Base-by-base conservation (phyloP, 179 eudicot genomes). In the Pouteria campechiana region DNA sequence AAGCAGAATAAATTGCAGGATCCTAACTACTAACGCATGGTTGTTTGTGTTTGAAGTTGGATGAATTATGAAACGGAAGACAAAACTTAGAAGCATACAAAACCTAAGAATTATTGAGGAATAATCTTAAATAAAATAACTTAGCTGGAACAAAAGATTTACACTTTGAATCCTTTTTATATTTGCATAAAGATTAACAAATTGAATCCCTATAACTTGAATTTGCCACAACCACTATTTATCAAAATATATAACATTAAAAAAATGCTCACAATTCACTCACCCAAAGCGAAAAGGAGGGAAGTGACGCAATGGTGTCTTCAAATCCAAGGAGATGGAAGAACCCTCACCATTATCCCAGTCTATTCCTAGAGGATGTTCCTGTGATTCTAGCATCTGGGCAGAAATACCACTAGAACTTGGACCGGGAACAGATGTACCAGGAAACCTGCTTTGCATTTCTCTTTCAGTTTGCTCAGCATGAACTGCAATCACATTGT, bases 241-340 rank as follows among this genome's bases (percentile, higher is more conserved):
- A n/a, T n/a, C n/a, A 13, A 0, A 17, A 25, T 15, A 29, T 17
- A 9, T 9, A 25, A 15, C 23, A 1, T 6, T 22, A 23, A 41
- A 41, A 6, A 20, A 13, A 47, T 14, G 23, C 33, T 16, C 63
- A 28, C 18, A 22, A 18, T 49, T 33, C 31, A 64, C 96, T 52
- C 54, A 90, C 98, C 82, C 94, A 53, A 86, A 90, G 54, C 98
- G 98, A 58, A 90, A 87, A 24, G 98, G 96, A 50, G 98, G 98
- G 56, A 90, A 90, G 61, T 87, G 96, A 69, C 85, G 65, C 46
- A 90, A 52, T 53, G 98, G 98, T 44, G 98, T 90, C 48, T 79
- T 83, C 75, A 79, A 58, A 65, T 90, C 96, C 75, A 90, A 63
- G 20, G 83, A 79, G 69, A 90, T 90, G 46, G 76, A 65, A 20